Percentiles rank a stretch among this genome's conserved stretches.
These are phyloP conservation scores for Oryza punctata DNA, from an alignment of 176 grass and related monocot genomes.

Conservation along the genomic window DNA sequence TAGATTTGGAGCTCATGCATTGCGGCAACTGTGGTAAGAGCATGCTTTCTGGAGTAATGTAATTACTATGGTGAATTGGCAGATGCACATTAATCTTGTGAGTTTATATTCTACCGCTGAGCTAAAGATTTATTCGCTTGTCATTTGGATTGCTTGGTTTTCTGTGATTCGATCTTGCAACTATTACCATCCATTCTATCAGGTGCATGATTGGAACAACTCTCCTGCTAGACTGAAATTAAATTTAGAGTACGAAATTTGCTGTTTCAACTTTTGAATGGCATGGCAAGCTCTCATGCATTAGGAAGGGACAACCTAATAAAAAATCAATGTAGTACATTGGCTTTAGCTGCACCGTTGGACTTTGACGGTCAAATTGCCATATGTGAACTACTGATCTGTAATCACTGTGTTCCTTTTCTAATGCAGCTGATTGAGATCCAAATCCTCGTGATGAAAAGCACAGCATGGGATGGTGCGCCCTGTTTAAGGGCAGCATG, in stretches of 20 bases:
- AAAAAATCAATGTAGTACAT: constrained; percentile 1
- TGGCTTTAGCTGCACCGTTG: background rate
- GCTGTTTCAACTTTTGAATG: background rate
- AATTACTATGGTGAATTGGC: background rate
- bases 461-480: constrained; percentile 5
- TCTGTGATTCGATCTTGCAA: background rate
- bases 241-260: background rate
- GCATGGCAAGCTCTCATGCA: background rate
- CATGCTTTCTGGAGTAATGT: background rate
- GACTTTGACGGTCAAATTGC: background rate
- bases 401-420: background rate
- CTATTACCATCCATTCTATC: background rate
- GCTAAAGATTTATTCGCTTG: background rate
- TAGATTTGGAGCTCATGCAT: constrained; percentile 12
- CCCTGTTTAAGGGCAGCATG: constrained; percentile 22
- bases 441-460: constrained; percentile 17
- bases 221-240: background rate
- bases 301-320: background rate
- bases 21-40: background rate
- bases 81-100: background rate
- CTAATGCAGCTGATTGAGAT: constrained; percentile 21
- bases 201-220: background rate
- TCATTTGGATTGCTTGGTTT: background rate
- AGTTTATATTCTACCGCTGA: background rate
- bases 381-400: background rate